Percentiles rank a stretch among this genome's conserved stretches.
These are phyloP conservation scores for Eucalyptus dawsonii DNA, from an alignment of 345 rosid genomes.

Conservation along the genomic window DNA sequence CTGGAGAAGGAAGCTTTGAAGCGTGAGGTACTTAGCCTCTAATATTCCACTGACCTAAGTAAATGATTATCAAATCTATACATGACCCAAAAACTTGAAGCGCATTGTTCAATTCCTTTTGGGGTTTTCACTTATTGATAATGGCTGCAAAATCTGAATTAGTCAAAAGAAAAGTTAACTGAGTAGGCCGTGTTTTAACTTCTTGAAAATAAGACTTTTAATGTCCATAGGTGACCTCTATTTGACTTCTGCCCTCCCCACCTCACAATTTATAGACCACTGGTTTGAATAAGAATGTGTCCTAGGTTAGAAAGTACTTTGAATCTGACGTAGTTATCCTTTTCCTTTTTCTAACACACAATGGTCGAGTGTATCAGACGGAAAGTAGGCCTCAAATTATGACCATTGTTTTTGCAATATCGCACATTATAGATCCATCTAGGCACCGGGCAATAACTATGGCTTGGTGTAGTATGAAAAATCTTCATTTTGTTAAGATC, in stretches of 20 bases:
- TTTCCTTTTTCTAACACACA: not conserved
- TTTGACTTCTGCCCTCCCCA: not conserved
- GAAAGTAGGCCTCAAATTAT: not conserved
- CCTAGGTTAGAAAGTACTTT: not conserved
- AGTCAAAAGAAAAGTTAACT: not conserved
- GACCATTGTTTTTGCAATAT: not conserved
- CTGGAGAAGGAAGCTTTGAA: constrained; percentile 34
- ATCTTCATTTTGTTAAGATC: not conserved
- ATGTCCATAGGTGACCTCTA: not conserved
- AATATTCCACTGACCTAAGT: not conserved
- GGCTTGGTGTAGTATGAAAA: not conserved
- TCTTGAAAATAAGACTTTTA: not conserved
- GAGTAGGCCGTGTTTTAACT: not conserved
- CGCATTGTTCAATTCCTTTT: not conserved
- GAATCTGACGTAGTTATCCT: not conserved
- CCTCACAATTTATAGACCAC: not conserved
- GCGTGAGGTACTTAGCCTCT: constrained; percentile 22
- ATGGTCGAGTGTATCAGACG: not conserved
- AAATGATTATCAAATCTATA: not conserved
- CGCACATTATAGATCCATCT: not conserved
- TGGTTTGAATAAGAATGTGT: not conserved
- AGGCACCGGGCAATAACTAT: not conserved
- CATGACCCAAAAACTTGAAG: not conserved
- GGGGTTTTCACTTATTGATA: not conserved
- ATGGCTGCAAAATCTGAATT: not conserved